These are phyloP conservation scores for Pascua sp. DNA, from an alignment of 1,284 basidiomycete genomes.

Conservation along the genomic window DNA sequence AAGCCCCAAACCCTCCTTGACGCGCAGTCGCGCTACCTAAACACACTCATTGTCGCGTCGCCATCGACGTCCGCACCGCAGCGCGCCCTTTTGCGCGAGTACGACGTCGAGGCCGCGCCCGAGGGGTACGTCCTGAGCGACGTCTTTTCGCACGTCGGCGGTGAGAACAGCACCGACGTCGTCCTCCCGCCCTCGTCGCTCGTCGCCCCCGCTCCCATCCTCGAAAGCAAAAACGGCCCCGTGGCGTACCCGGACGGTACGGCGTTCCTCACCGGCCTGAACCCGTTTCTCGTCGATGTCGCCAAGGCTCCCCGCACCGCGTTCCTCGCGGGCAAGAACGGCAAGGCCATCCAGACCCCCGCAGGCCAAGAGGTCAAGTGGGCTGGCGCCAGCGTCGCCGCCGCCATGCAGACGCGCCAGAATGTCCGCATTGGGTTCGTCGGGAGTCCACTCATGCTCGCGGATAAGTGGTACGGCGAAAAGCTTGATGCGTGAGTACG, in stretches of 20 bases:
- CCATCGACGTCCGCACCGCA: constrained; percentile 54
- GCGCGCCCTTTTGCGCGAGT: constrained; percentile 56
- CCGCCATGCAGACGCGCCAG: constrained; percentile 79
- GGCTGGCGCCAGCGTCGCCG: constrained; percentile 75
- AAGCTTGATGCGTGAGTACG: constrained; percentile 52
- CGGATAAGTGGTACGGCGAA: constrained; percentile 49
- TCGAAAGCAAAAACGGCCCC: constrained; percentile 3
- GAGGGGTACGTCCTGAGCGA: constrained; percentile 6
- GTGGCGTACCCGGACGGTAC: constrained; percentile 15
- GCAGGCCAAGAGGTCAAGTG: constrained; percentile 61
- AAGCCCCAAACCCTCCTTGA: constrained; percentile 76
- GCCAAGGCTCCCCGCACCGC: constrained; percentile 63
- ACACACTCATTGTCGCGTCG: constrained; percentile 79
- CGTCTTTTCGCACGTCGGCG: constrained; percentile 51
- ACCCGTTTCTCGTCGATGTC: constrained; percentile 78
- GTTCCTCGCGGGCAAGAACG: constrained; percentile 54
- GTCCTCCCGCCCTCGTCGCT: constrained; percentile 64
- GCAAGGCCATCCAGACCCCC: constrained; percentile 58
- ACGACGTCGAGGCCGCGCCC: constrained; percentile 51
- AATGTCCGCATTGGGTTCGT: constrained; percentile 77
- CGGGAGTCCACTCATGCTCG: constrained; percentile 76
- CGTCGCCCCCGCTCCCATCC: constrained; percentile 60
- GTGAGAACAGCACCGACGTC: constrained; percentile 7
- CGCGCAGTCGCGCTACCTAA: constrained; percentile 67
- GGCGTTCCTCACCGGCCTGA: constrained; percentile 62